Conservation (phyloP, 2,329 filamentous ascomycete species). For the Colletotrichum sidae region DNA sequence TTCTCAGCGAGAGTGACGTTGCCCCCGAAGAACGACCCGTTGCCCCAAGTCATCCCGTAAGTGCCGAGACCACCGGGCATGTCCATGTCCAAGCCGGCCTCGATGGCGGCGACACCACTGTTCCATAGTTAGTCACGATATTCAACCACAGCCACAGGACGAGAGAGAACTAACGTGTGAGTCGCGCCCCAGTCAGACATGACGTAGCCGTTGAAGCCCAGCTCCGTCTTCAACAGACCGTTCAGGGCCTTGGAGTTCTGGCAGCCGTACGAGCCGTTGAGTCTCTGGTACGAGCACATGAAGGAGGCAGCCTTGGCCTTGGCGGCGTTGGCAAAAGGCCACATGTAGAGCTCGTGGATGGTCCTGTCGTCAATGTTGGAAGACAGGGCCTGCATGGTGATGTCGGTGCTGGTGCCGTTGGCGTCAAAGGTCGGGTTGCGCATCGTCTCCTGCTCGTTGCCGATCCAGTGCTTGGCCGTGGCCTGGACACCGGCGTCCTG, state of each 20-base stretch:
- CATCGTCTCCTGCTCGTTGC: slow-evolving; percentile 50
- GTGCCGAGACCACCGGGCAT: slow-evolving; percentile 59
- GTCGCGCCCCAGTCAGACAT: slow-evolving; percentile 58
- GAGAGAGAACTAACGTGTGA: background rate
- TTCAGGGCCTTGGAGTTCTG: slow-evolving; percentile 61
- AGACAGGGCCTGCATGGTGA: slow-evolving; percentile 46
- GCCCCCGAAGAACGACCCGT: slow-evolving; percentile 56
- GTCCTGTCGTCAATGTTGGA: slow-evolving; percentile 69
- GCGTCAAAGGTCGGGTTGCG: slow-evolving; percentile 43
- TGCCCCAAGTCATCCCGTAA: slow-evolving; percentile 45
- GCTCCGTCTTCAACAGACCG: slow-evolving; percentile 60
- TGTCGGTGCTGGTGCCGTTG: slow-evolving; percentile 42
- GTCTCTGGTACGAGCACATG: slow-evolving; percentile 58
- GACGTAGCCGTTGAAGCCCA: slow-evolving; percentile 60
- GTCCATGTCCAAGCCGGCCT: slow-evolving; percentile 61
- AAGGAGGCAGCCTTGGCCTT: slow-evolving; percentile 48
- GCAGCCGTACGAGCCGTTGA: slow-evolving; percentile 63
- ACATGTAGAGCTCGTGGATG: slow-evolving; percentile 63
- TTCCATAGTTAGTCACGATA: background rate
- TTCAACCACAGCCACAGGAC: too few relatives aligned
- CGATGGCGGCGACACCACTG: slow-evolving; percentile 53
- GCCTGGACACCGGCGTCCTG: slow-evolving; percentile 53
- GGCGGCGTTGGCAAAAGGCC: slow-evolving; percentile 49
- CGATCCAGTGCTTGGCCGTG: slow-evolving; percentile 53
- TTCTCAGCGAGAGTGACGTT: slow-evolving; percentile 60